A percentile compares a stretch with the other conserved stretches of the same genome.
Evolutionary conservation across 768 basidiomycete genomes (phyloP).

Genomic region (Tylopilus intermedius): DNA sequence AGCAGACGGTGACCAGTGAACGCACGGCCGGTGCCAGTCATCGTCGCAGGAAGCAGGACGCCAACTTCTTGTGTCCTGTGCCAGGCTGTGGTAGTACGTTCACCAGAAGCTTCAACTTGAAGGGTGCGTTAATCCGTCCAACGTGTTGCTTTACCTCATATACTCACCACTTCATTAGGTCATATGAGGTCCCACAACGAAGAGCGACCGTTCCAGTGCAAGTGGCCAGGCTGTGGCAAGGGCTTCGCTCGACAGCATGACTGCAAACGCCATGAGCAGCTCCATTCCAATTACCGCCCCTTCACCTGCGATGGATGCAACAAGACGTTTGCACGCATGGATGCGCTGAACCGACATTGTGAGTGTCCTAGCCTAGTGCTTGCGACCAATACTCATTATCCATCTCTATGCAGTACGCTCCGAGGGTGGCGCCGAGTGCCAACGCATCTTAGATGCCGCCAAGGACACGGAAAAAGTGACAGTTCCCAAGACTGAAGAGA

Average conservation of each 20-base stretch:
- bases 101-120: constrained; percentile 89
- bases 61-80: constrained; percentile 78
- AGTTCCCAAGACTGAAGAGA: constrained; percentile 31
- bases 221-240: constrained; percentile 92
- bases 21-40: constrained; percentile 86
- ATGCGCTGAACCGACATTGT: constrained; percentile 92
- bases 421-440: constrained; percentile 78
- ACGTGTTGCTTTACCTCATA: constrained; percentile 9
- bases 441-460: constrained; percentile 35
- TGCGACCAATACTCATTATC: background rate
- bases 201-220: constrained; percentile 91
- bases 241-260: constrained; percentile 94
- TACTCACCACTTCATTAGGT: constrained; percentile 40
- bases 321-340: constrained; percentile 92
- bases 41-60: constrained; percentile 81
- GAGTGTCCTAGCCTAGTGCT: constrained; percentile 33
- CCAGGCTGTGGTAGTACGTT: constrained; percentile 84
- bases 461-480: constrained; percentile 24
- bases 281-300: constrained; percentile 89
- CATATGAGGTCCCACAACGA: constrained; percentile 93
- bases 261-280: constrained; percentile 92
- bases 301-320: constrained; percentile 91
- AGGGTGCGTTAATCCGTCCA: constrained; percentile 47
- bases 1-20: constrained; percentile 86
- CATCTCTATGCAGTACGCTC: constrained; percentile 52